Conservation (phyloP, 257 asterid species). For the Solanum corneliomulleri region DNA sequence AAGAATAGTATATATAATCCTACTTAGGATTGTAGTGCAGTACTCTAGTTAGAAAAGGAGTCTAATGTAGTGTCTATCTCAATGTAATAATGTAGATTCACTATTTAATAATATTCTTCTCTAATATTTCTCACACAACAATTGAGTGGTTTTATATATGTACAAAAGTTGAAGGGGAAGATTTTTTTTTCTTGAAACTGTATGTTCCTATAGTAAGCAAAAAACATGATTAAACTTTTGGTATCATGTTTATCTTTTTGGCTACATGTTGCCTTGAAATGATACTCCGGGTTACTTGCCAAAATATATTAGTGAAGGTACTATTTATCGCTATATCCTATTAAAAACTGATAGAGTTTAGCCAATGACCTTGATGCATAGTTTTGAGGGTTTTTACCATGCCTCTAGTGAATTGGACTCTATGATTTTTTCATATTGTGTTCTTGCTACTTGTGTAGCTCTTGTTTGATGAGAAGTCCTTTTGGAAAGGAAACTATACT, state of each 20-base stretch:
- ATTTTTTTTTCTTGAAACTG: background rate
- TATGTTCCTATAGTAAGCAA: background rate
- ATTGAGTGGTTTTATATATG: background rate
- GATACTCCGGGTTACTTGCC: background rate
- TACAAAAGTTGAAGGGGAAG: background rate
- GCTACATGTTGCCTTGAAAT: background rate
- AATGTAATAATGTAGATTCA: background rate
- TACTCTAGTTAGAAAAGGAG: background rate
- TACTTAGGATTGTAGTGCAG: background rate
- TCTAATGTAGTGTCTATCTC: background rate
- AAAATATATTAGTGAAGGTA: background rate
- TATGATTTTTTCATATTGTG: background rate
- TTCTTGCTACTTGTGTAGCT: background rate
- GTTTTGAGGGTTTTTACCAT: background rate
- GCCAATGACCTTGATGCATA: background rate
- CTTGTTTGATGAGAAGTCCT: background rate
- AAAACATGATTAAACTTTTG: background rate
- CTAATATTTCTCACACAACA: background rate
- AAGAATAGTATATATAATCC: background rate
- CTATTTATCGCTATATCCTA: background rate
- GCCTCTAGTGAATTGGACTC: background rate
- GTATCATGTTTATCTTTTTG: background rate
- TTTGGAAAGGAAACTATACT: background rate
- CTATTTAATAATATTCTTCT: background rate
- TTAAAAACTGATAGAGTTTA: background rate